Evolutionary conservation across 2,329 filamentous ascomycete species (phyloP).

Genomic region (Zymoseptoria pseudotritici): DNA sequence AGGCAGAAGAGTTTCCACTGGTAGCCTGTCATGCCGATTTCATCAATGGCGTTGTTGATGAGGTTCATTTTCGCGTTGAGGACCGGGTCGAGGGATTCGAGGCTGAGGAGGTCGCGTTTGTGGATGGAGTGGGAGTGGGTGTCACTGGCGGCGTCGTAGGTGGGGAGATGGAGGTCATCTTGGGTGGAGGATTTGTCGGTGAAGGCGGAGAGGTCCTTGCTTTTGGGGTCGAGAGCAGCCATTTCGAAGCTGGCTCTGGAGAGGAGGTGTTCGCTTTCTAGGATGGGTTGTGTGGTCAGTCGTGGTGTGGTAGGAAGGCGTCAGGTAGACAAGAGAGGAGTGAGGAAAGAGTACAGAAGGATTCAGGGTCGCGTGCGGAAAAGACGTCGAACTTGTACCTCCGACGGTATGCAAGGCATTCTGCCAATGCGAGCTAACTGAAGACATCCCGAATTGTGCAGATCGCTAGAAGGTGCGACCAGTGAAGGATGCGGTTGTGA

Average conservation of each 20-base stretch:
- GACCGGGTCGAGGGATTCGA: conserved; percentile 54
- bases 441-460: neutral
- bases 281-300: neutral
- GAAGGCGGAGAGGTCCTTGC: neutral
- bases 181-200: neutral
- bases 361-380: neutral
- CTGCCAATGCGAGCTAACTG: neutral
- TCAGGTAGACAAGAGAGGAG: neutral
- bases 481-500: neutral
- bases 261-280: neutral
- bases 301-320: neutral
- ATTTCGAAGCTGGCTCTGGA: neutral
- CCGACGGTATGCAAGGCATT: neutral
- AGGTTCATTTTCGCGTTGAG: conserved; percentile 62
- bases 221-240: neutral
- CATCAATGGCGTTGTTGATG: conserved; percentile 56
- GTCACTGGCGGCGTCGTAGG: conserved; percentile 12
- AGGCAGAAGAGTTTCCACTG: conserved; percentile 54
- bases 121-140: conserved; percentile 15
- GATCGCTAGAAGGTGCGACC: neutral
- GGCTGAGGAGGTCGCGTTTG: conserved; percentile 48
- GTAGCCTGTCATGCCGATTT: conserved; percentile 47
- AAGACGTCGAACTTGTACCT: neutral
- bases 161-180: neutral
- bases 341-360: neutral